Conservation (phyloP, 257 asterid species). For the Nicotiana otophora region DNA sequence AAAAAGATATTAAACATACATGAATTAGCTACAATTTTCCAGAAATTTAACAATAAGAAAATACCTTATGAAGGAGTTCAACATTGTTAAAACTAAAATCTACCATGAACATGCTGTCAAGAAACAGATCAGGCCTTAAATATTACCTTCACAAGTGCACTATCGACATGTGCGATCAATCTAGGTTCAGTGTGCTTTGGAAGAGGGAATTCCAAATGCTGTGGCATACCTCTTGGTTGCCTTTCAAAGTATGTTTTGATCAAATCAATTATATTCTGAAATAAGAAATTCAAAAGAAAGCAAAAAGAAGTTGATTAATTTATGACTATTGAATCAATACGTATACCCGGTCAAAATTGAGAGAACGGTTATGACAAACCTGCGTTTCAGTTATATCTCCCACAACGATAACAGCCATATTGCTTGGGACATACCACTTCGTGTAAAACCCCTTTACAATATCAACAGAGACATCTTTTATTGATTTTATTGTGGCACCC, state of each 20-base stretch:
- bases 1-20: background rate
- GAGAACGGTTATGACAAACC: background rate
- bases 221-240: background rate
- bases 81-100: background rate
- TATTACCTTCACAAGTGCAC: background rate
- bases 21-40: background rate
- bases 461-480: background rate
- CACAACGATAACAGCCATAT: background rate
- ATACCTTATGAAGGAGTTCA: background rate
- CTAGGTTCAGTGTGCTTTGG: background rate
- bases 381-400: background rate
- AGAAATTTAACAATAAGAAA: background rate
- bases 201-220: background rate
- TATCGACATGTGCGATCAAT: background rate
- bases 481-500: background rate
- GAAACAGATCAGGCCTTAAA: background rate
- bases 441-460: background rate
- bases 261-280: background rate
- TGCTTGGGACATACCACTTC: background rate
- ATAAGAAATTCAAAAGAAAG: background rate
- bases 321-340: background rate
- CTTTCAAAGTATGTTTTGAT: background rate
- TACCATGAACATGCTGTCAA: background rate
- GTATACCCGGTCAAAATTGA: background rate
- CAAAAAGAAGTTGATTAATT: background rate